Percentiles rank a stretch among this genome's conserved stretches.
Evolutionary conservation across 2,329 filamentous ascomycete species (phyloP).

Genomic region (Penicillium sp.): DNA sequence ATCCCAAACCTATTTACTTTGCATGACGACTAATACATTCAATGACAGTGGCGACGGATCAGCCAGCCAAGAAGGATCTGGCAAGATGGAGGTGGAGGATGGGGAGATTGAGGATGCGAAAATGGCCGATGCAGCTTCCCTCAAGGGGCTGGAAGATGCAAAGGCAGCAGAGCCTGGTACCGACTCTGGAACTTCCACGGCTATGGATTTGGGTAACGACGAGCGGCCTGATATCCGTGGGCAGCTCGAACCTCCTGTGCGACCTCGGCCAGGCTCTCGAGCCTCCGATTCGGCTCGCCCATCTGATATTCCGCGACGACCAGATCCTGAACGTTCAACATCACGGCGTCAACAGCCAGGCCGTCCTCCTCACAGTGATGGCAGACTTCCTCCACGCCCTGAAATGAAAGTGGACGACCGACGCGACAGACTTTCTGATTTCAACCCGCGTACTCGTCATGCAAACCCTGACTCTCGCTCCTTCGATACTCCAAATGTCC

Average conservation of each 20-base stretch:
- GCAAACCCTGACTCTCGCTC: conserved; percentile 37
- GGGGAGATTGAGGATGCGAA: conserved; percentile 48
- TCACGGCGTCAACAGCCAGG: conserved; percentile 30
- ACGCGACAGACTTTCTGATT: conserved; percentile 40
- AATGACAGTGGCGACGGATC: conserved; percentile 29
- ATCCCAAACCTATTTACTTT: background rate
- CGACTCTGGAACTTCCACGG: conserved; percentile 2
- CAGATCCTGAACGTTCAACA: conserved; percentile 37
- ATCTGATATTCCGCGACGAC: conserved; percentile 37
- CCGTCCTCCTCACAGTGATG: conserved; percentile 39
- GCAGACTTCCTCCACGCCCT: conserved; percentile 37
- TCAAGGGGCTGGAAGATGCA: conserved; percentile 16
- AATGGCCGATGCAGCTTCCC: conserved; percentile 34
- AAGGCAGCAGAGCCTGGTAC: conserved; percentile 12
- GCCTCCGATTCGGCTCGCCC: conserved; percentile 29
- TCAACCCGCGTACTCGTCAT: conserved; percentile 36
- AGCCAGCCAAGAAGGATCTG: conserved; percentile 21
- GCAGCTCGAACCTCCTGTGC: conserved; percentile 14
- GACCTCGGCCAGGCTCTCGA: conserved; percentile 27
- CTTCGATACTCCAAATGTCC: conserved; percentile 35
- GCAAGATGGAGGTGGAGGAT: conserved; percentile 43
- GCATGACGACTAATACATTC: conserved; percentile 19
- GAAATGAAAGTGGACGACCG: conserved; percentile 40
- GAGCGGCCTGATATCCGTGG: conserved; percentile 13
- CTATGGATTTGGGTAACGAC: conserved; percentile 10